Percentiles rank a stretch among this genome's conserved stretches.
Conservation (phyloP, 1,139 yeast genomes). For the Taphrina deformans region DNA sequence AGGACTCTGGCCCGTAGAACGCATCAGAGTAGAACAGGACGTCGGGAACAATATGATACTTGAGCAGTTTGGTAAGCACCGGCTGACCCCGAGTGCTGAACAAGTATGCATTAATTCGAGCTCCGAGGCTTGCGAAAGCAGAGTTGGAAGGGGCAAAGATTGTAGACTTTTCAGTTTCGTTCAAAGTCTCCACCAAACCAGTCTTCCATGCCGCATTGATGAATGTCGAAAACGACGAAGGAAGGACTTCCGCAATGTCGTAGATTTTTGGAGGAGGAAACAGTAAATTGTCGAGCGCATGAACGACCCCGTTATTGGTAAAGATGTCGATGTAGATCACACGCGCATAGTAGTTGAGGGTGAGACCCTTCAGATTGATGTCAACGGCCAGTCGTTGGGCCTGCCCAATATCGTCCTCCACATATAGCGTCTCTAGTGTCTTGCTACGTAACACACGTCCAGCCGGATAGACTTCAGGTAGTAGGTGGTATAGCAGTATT, state of each 20-base stretch:
- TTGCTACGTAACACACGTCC: constrained; percentile 34
- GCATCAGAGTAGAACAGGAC: constrained; percentile 36
- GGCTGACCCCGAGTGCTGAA: constrained; percentile 34
- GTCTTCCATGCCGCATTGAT: constrained; percentile 36
- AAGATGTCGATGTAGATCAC: constrained; percentile 34
- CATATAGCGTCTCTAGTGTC: constrained; percentile 33
- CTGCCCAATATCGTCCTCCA: constrained; percentile 32
- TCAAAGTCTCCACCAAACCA: constrained; percentile 32
- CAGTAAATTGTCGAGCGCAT: constrained; percentile 34
- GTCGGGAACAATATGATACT: constrained; percentile 36
- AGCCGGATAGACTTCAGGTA: constrained; percentile 34
- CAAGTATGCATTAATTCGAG: constrained; percentile 35
- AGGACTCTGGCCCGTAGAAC: constrained; percentile 19
- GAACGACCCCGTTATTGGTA: constrained; percentile 36
- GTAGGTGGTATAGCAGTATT: constrained; percentile 34
- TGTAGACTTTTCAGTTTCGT: constrained; percentile 32
- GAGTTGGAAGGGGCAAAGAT: constrained; percentile 37
- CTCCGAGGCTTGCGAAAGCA: constrained; percentile 35
- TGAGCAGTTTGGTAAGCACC: constrained; percentile 30
- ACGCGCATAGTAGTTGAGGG: constrained; percentile 35
- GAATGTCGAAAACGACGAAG: constrained; percentile 33
- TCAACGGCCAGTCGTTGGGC: constrained; percentile 35
- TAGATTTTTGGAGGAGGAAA: constrained; percentile 31
- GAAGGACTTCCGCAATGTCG: constrained; percentile 25
- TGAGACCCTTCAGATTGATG: constrained; percentile 32